phyloP scores from a whole-genome alignment of 768 basidiomycete genomes.

The Hericium coralloides region DNA sequence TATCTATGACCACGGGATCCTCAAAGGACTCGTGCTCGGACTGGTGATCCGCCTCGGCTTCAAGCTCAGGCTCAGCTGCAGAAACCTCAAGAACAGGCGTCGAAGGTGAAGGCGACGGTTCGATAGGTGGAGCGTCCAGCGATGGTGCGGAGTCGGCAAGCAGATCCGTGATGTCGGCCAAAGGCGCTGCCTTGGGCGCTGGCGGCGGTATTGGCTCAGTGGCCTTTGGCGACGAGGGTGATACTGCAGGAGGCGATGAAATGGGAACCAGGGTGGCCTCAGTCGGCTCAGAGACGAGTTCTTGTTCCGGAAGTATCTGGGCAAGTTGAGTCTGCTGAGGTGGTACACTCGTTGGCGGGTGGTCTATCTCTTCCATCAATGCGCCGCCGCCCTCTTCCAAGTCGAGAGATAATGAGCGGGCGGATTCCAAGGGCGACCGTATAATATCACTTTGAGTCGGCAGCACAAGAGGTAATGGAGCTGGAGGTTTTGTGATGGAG shows the following conservation, averaged over 20 bases:
- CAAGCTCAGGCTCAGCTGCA: neutral
- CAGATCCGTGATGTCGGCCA: conserved; percentile 37
- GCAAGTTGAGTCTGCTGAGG: neutral
- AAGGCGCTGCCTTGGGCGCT: neutral
- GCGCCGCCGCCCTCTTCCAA: conserved; percentile 12
- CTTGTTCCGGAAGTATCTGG: neutral
- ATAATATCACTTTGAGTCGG: conserved; percentile 63
- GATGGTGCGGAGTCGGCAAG: conserved; percentile 35
- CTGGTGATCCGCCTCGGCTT: neutral
- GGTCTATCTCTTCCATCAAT: conserved; percentile 13
- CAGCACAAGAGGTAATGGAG: conserved; percentile 59
- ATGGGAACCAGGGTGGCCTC: conserved; percentile 1
- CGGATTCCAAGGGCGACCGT: conserved; percentile 25
- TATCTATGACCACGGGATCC: conserved; percentile 9
- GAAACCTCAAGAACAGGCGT: neutral
- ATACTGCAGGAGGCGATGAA: conserved; percentile 9
- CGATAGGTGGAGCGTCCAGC: conserved; percentile 20
- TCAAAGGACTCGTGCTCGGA: neutral
- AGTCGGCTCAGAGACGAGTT: neutral
- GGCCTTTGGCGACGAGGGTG: neutral
- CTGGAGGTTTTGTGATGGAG: conserved; percentile 61
- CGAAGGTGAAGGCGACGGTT: conserved; percentile 26
- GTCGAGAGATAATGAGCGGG: conserved; percentile 23
- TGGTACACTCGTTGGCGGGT: neutral
- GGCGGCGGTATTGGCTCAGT: neutral